phyloP scores from a whole-genome alignment of 2,329 filamentous ascomycete species.

The Cladophialophora exuberans region DNA sequence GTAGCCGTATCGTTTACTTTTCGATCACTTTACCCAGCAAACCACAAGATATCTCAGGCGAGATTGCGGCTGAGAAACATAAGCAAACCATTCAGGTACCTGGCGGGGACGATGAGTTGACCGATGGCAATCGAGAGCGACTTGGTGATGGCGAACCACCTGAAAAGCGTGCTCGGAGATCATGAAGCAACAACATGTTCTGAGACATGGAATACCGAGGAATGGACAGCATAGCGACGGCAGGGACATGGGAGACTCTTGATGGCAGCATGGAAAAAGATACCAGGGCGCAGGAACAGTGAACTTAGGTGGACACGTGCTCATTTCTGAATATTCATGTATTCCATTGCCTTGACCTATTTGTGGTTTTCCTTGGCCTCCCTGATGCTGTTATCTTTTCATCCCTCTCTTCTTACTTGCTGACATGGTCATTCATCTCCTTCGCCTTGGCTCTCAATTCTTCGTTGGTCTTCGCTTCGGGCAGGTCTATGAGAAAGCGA shows the following conservation, averaged over 20 bases:
- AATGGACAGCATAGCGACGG: constrained; percentile 6
- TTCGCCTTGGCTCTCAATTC: constrained; percentile 68
- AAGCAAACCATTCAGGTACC: background rate
- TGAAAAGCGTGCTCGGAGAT: constrained; percentile 21
- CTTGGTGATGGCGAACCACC: constrained; percentile 17
- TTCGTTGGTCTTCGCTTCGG: constrained; percentile 59
- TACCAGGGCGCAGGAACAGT: background rate
- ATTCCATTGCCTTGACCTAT: constrained; percentile 3
- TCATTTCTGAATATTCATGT: constrained; percentile 1
- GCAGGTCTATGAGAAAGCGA: constrained; percentile 37
- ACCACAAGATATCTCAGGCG: background rate
- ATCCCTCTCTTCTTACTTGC: background rate
- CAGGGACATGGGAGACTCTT: background rate
- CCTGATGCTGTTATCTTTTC: background rate
- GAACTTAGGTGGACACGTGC: background rate
- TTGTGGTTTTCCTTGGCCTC: background rate
- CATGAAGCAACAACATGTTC: no score
- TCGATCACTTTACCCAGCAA: constrained; percentile 21
- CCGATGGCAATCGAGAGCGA: constrained; percentile 7
- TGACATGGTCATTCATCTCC: constrained; percentile 64
- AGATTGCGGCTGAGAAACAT: background rate
- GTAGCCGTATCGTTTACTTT: constrained; percentile 15
- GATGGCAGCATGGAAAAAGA: background rate
- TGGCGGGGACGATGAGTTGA: background rate
- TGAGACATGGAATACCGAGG: background rate